These are phyloP conservation scores for Solanum aculeatissimum DNA, from an alignment of 305 asterid species.

Conservation along the genomic window DNA sequence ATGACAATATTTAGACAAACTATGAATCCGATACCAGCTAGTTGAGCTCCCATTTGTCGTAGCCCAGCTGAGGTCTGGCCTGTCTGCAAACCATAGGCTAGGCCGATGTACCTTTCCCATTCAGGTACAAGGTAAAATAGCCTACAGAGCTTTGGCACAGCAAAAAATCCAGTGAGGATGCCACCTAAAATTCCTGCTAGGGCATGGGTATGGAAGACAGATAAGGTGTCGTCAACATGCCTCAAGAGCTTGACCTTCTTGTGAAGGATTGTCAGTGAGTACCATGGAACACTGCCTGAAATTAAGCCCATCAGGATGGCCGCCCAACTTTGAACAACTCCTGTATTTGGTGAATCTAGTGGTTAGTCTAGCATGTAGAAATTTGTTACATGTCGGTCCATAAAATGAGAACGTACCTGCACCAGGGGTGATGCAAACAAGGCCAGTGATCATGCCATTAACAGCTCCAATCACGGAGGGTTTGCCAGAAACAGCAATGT, in stretches of 20 bases:
- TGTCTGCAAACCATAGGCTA: constrained; percentile 26
- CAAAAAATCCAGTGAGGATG: constrained; percentile 33
- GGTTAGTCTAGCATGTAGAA: background rate
- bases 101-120: constrained; percentile 35
- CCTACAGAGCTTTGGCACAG: constrained; percentile 31
- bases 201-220: constrained; percentile 49
- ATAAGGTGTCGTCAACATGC: constrained; percentile 33
- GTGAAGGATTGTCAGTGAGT: constrained; percentile 32
- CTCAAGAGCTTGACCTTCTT: constrained; percentile 11
- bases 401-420: constrained; percentile 14
- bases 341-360: background rate
- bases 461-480: constrained; percentile 27
- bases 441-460: constrained; percentile 34
- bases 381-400: background rate
- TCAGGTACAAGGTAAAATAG: constrained; percentile 28
- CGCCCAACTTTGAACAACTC: constrained; percentile 28
- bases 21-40: constrained; percentile 24
- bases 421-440: constrained; percentile 35
- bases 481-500: constrained; percentile 15
- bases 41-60: constrained; percentile 29
- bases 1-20: constrained; percentile 22
- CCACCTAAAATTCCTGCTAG: constrained; percentile 42
- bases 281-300: constrained; percentile 53
- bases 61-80: constrained; percentile 21
- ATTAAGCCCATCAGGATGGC: constrained; percentile 29